Base-by-base conservation (phyloP, 1,139 yeast species). In the Saccharomyces hybrid region DNA sequence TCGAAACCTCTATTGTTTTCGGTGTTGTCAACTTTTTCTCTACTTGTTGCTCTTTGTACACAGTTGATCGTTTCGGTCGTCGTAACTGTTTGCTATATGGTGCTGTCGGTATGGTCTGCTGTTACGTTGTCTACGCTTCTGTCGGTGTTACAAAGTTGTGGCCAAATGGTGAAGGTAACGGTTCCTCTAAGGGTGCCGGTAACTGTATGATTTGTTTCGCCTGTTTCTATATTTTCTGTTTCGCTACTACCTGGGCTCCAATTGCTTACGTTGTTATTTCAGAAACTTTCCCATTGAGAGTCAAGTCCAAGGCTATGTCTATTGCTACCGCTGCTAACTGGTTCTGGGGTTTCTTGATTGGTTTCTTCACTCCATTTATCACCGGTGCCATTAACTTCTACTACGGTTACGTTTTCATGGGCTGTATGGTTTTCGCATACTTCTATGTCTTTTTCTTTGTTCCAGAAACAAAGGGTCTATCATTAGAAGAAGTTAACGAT, bases 211-310 rank as follows among this genome's bases (percentile, higher is more conserved):
- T 87, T 71, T 82, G 84, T 73, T 78, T 86, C 62, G 81, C 91
- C 47, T 84, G 90, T 74, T 74, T 86, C 66, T 87, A 78, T 78
- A 84, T 88, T 60, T 83, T 84, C 79, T 83, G 80, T 75, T 87
- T 86, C 69, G 93, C 95, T 54, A 76, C 84, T 51, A 82, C 93
- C 27, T 86, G 95, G 95, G 95, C 90, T 59, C 91, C 95, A 64
- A 80, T 84, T 66, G 84, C 83, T 53, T 87, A 77, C 74, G 83
- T 84, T 59, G 81, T 85, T 65, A 78, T 81, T 53, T 81, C 90
- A 42, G 95, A 87, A 74, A 76, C 84, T 58, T 86, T 81, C 74
- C 91, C 95, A 68, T 78, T 85, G 62, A 80, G 90, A 73, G 81
- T 86, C 66, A 82, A 87, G 73, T 78, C 88, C 49, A 84, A 84